These are phyloP conservation scores for Trichoderma afroharzianum DNA, from an alignment of 2,329 filamentous ascomycete species.

Conservation along the genomic window DNA sequence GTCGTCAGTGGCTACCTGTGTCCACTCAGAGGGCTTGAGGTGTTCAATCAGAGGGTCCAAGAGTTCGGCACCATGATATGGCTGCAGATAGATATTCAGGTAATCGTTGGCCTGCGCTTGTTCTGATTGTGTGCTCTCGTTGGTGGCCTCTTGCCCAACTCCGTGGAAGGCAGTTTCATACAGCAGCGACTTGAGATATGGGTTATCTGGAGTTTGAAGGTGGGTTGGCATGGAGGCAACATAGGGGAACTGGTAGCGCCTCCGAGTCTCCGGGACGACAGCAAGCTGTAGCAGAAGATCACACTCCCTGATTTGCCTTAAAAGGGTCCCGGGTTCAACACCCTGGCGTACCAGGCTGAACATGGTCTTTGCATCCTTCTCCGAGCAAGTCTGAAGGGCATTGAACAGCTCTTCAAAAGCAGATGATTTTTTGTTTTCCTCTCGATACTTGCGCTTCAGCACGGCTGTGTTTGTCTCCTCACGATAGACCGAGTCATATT, in stretches of 20 bases:
- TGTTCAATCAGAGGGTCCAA: conserved; percentile 29
- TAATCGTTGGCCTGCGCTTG: background rate
- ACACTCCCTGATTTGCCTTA: conserved; percentile 33
- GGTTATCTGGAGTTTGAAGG: conserved; percentile 22
- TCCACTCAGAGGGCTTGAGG: conserved; percentile 33
- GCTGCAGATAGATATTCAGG: conserved; percentile 26
- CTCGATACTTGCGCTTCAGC: conserved; percentile 13
- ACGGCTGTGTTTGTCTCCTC: conserved; percentile 1
- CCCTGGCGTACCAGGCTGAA: conserved; percentile 13
- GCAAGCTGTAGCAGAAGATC: conserved; percentile 35
- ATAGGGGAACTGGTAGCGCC: conserved; percentile 36
- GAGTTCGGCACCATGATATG: conserved; percentile 31
- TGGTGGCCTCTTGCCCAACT: background rate
- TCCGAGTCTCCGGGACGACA: conserved; percentile 32
- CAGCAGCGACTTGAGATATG: conserved; percentile 24
- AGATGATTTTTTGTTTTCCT: background rate
- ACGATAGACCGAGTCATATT: background rate
- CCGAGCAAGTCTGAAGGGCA: background rate
- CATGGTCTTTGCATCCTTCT: background rate
- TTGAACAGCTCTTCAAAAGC: conserved; percentile 4
- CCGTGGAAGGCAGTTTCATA: conserved; percentile 20
- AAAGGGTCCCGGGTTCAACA: conserved; percentile 26
- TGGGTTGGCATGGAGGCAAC: conserved; percentile 27
- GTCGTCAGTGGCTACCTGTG: conserved; percentile 31
- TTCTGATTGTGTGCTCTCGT: background rate